Base-by-base conservation (phyloP, 2,329 filamentous ascomycete species). In the Hymenoscyphus fructigenus region DNA sequence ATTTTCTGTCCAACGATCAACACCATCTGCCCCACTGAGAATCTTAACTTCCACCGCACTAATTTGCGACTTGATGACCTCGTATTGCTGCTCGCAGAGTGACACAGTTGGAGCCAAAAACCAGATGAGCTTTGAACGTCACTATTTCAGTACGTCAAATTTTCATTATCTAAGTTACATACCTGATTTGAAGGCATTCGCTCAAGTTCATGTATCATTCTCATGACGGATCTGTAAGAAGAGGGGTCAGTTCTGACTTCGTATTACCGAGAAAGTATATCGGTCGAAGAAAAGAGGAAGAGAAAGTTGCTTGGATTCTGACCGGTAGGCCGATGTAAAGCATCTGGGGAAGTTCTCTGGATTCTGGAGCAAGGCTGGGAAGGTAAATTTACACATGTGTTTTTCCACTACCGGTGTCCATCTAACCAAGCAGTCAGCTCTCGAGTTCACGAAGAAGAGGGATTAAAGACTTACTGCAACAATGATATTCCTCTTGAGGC, bases 321-420 rank as follows among this genome's bases (percentile, higher is more conserved):
- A 23, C 10, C 20, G n/a, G 9, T 10, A 23, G 10, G 20, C 9
- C n/a, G 44, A 23, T 1, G 44, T 50, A 23, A 44, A 44, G 7
- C 41, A 20, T n/a, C 3, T 17, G 41, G 44, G 44, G 7, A 50
- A 26, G 44, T 23, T 50, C 20, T 50, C 6, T 12, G 44, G 20
- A 50, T 12, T 12, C 20, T 26, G 4, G 20, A 36, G 14, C 34
- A 50, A 50, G n/a, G 44, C 10, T 7, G 34, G 28, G 50, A 20
- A 32, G 17, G 29, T 53, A 12, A 5, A 77, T 83, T 77, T 83
- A 91, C 89, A 93, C 85, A 69, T 90, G 87, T 2, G 91, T 93
- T 75, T 93, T 93, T 1, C 91, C 91, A 68, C 85, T 91, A 1
- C 91, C 91, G 0, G 91, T 93, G 67, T 91, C 90, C 90, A 93